phyloP scores from a whole-genome alignment of 1,284 basidiomycete species.

The Chiua sp. region DNA sequence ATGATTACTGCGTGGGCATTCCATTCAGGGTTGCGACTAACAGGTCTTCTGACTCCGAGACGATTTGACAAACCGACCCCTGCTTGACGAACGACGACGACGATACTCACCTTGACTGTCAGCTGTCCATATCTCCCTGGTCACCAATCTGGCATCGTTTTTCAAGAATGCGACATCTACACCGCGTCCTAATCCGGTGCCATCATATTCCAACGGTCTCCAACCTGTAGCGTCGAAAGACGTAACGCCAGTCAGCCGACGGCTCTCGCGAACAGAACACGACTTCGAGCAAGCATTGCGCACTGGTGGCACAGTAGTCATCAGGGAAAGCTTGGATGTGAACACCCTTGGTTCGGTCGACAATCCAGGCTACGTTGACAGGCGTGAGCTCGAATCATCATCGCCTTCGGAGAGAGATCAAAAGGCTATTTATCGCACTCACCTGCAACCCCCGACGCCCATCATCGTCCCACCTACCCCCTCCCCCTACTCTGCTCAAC shows the following conservation, averaged over 20 bases:
- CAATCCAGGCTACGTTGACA: slow-evolving; percentile 26
- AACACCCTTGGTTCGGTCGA: slow-evolving; percentile 61
- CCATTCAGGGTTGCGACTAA: slow-evolving; percentile 28
- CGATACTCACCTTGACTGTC: slow-evolving; percentile 2
- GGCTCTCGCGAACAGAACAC: slow-evolving; percentile 71
- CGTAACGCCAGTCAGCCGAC: slow-evolving; percentile 45
- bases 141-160: slow-evolving; percentile 45
- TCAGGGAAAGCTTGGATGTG: slow-evolving; percentile 73
- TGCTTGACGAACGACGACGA: slow-evolving; percentile 14
- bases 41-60: slow-evolving; percentile 11
- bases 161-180: slow-evolving; percentile 46
- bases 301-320: slow-evolving; percentile 64
- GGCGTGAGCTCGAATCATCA: slow-evolving; percentile 21
- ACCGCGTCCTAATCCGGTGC: slow-evolving; percentile 49
- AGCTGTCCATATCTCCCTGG: slow-evolving; percentile 5
- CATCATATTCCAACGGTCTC: slow-evolving; percentile 58
- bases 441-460: slow-evolving; percentile 51
- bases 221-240: slow-evolving; percentile 61
- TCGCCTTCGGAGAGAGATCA: slow-evolving; percentile 33
- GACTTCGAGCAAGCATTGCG: slow-evolving; percentile 80
- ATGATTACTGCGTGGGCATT: slow-evolving; percentile 29
- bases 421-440: slow-evolving; percentile 40
- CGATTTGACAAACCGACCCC: slow-evolving; percentile 1
- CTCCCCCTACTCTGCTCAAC: slow-evolving; percentile 39
- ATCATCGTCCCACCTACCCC: slow-evolving; percentile 66